A percentile compares a stretch with the other conserved stretches of the same genome.
Conservation (phyloP, 352 stramenopile genomes). For the Thraustotheca clavata region DNA sequence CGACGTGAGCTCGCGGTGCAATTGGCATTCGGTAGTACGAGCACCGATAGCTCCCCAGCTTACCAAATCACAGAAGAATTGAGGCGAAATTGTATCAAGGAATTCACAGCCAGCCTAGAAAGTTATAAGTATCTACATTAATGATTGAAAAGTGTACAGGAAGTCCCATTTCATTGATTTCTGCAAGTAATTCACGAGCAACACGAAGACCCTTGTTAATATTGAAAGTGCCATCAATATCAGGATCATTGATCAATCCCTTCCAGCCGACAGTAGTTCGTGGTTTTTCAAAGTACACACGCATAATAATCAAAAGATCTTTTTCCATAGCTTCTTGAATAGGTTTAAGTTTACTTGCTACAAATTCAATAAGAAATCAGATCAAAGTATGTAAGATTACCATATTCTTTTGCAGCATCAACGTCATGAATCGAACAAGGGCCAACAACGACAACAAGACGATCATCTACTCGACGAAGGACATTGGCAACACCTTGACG, state of each 20-base stretch:
- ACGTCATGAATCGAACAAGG: constrained; percentile 87
- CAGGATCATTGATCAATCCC: constrained; percentile 85
- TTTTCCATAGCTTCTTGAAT: constrained; percentile 66
- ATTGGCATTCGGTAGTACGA: constrained; percentile 82
- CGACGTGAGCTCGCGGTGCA: constrained; percentile 85
- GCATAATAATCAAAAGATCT: constrained; percentile 85
- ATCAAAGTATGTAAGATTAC: constrained; percentile 15
- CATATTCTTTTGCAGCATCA: constrained; percentile 80
- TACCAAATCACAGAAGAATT: constrained; percentile 86
- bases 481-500: constrained; percentile 68
- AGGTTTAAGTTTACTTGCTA: constrained; percentile 47
- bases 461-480: constrained; percentile 72
- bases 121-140: neutral
- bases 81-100: constrained; percentile 85
- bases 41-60: constrained; percentile 88
- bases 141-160: constrained; percentile 25
- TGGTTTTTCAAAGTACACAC: constrained; percentile 88
- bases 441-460: constrained; percentile 73
- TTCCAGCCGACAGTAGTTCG: constrained; percentile 87
- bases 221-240: constrained; percentile 85
- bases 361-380: neutral
- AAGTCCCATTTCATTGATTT: constrained; percentile 82
- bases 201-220: constrained; percentile 87
- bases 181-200: constrained; percentile 67
- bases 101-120: constrained; percentile 71